A percentile compares a stretch with the other conserved stretches of the same genome.
Conservation (phyloP, 2,329 filamentous ascomycete genomes). For the Cercospora janseana region DNA sequence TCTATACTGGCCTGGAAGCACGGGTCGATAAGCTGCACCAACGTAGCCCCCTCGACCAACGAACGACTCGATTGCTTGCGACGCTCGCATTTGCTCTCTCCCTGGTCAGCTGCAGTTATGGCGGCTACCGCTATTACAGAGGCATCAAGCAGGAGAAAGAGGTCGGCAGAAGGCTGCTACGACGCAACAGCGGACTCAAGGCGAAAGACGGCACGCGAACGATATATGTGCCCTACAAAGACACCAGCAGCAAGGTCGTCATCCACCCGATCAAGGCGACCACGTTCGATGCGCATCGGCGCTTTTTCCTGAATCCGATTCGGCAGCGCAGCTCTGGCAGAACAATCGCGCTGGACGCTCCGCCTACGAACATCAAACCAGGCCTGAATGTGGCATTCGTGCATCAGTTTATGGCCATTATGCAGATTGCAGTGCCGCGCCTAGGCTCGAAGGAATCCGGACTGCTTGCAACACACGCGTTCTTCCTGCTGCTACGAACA, state of each 20-base stretch:
- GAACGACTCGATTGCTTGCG: conserved; percentile 69
- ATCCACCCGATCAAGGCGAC: conserved; percentile 87
- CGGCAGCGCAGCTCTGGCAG: conserved; percentile 67
- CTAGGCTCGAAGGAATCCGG: conserved; percentile 96
- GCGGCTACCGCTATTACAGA: conserved; percentile 74
- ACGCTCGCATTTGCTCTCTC: conserved; percentile 73
- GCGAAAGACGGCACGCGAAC: conserved; percentile 94
- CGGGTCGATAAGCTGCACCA: conserved; percentile 51
- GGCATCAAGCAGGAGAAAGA: conserved; percentile 73
- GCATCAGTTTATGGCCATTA: conserved; percentile 90
- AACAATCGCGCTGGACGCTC: conserved; percentile 53
- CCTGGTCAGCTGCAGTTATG: conserved; percentile 76
- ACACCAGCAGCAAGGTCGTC: conserved; percentile 82
- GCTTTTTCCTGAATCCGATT: conserved; percentile 88
- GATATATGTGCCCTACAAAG: conserved; percentile 91
- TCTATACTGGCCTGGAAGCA: conserved; percentile 46
- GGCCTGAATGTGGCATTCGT: conserved; percentile 93
- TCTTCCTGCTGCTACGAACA: conserved; percentile 86
- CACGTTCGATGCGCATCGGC: conserved; percentile 93
- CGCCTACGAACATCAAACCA: conserved; percentile 85
- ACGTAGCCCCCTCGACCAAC: conserved; percentile 60
- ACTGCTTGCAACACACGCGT: conserved; percentile 79
- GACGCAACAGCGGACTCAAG: conserved; percentile 87
- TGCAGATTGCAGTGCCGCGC: conserved; percentile 96
- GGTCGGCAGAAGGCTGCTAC: conserved; percentile 75